Base-by-base conservation (phyloP, 192 early-diverging fungal species). In the Mortierella alpina region DNA sequence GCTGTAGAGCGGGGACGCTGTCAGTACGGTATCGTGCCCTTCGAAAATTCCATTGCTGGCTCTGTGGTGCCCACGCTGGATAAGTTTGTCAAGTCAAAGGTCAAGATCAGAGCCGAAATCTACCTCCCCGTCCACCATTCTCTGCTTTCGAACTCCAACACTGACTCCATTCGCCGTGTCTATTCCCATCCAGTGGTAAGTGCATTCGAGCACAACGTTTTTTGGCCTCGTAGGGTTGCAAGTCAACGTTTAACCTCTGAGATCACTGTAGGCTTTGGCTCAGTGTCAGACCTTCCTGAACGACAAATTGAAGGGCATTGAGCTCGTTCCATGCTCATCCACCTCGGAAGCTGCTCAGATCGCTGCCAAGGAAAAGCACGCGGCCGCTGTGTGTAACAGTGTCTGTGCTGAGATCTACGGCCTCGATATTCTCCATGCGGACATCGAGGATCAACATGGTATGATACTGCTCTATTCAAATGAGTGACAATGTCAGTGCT, bases 31-130 rank as follows among this genome's bases (percentile, higher is more conserved):
- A 82, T 99, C 61, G 92, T 99, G 6, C 97, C 97, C 3, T 95
- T 96, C 78, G 97, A 99, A 79, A 99, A 99, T 84, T 97, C 96
- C 10, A 94, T 92, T 18, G 90, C 87, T 84, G 97, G 97, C 48
- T 89, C 89, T 12, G 97, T 99, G 5, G 88, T 91, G 8, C 84
- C 92, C 57, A 96, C 97, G 0, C 83, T 99, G 18, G 96, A 98
- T 72, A 77, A 85, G 55, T 92, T 97, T 68, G 83, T 93, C 47
- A 82, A 87, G 31, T 86, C 85, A 18, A 82, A 91, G 52, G 81
- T 92, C 45, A 85, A 89, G 84, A 93, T 96, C 55, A 84, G 92
- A 14, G 94, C 90, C 0, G 94, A 98, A 72, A 87, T 88, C 13
- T 97, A 94, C 82, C 83, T 99, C 57, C 86, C 86, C 2, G 89